Evolutionary conservation across 495 filamentous ascomycete species (phyloP), one percentile per base, ranked within the genome.

Genomic region (Lasiosphaeria hispida): DNA sequence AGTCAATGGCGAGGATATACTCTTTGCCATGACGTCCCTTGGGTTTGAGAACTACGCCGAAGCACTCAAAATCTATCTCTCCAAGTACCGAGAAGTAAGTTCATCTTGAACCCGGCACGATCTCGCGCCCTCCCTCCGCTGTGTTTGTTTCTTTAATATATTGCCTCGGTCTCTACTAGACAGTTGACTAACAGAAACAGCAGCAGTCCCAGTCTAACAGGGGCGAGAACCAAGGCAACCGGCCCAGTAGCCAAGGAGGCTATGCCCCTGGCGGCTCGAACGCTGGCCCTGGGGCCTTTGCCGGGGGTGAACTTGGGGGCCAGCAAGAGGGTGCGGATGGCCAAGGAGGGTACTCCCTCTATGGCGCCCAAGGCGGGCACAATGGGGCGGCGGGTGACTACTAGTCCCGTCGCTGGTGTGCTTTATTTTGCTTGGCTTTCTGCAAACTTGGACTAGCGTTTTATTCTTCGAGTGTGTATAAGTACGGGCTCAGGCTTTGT

Each of bases 41-140:
- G 94, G 94, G 4, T 98, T 98, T 71, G 94, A 98, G 78, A 98
- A 98, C 78, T 98, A 98, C 67, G 87, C 91, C 38, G 94, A 98
- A 70, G 94, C 94, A 18, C 81, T 98, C 47, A 97, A 97, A 76
- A 97, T 98, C 60, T 98, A 98, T 69, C 82, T 98, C 53, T 88
- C 92, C 58, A 93, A 97, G 74, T 98, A 97, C 75, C 87, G 94
- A 73, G 94, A 98, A 80, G 93, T 97, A 84, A 85, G 87, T 64
- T 63, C 11, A 18, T 23, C 19, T 4, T 4, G 2, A 7, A 17
- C 53, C 42, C 30, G 19, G n/a, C 35, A 47, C 23, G 17, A n/a
- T 33, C 33, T 34, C 19, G 18, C 36, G 14, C 23, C 23, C 23
- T 57, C 59, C 53, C 53, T 13, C 39, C 13, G n/a, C 34, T 0